These are phyloP conservation scores for Pichia scutulata DNA, from an alignment of 805 yeast genomes.

Conservation along the genomic window DNA sequence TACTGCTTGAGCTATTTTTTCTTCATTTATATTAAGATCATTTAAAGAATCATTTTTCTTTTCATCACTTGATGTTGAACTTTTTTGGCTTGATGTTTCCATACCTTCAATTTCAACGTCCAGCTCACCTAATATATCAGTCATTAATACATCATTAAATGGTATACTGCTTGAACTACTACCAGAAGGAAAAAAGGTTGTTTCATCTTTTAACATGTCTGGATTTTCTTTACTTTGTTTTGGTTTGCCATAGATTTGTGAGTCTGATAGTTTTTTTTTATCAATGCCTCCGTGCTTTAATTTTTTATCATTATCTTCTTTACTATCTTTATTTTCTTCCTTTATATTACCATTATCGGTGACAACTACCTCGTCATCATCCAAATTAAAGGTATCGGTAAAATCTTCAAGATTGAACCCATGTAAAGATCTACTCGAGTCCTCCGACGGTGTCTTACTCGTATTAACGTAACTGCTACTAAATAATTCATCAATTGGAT, in stretches of 20 bases:
- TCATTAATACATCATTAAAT: conserved; percentile 5
- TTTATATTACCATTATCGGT: not conserved
- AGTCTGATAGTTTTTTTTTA: not conserved
- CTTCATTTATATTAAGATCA: not conserved
- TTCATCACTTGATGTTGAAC: too few species aligned
- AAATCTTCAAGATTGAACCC: conserved; percentile 7
- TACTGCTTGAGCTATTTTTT: conserved; percentile 6
- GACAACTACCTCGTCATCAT: not conserved
- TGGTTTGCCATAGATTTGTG: not conserved
- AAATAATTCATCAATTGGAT: not conserved
- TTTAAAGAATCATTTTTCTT: not conserved
- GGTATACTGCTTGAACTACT: conserved; percentile 1
- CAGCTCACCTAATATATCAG: conserved; percentile 1
- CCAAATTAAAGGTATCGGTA: conserved; percentile 3
- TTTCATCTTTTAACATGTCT: not conserved
- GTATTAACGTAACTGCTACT: not conserved
- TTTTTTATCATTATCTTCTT: not conserved
- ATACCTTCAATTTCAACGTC: not conserved
- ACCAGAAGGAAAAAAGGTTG: not conserved
- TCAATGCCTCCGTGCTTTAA: not conserved
- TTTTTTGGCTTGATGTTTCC: not conserved
- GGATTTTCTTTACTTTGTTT: not conserved
- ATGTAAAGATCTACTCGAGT: not conserved
- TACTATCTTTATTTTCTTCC: not conserved
- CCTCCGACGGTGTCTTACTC: not conserved